Base-by-base conservation (phyloP, 2,329 filamentous ascomycete species). In the Xylaria sp. region DNA sequence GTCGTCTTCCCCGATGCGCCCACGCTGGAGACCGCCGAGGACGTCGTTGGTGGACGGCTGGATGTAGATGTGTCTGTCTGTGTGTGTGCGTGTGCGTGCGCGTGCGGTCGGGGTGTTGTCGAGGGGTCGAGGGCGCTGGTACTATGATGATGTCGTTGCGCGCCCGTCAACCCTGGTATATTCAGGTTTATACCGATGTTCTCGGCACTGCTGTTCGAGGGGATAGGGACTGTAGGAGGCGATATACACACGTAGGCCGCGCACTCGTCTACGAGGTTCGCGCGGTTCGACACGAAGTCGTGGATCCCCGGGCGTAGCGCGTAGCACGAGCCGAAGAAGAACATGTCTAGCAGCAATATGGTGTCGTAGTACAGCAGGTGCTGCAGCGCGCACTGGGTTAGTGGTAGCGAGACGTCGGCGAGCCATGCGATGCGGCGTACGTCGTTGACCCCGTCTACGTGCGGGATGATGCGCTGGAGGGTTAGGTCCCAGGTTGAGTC, bases 331-430 rank as follows among this genome's bases (percentile, higher is more conserved):
- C 90, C 87, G 79, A 98, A 99, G 79, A 96, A 94, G 84, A 98
- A 98, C 75, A 98, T 92, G 81, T 99, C 96, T 12, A 98, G 88
- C 62, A 98, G 87, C 29, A 97, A 86, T 42, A 97, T 88, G 75
- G 93, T 95, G 77, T 95, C 93, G 80, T 98, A 98, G 84, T 97
- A 97, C 29, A 98, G 86, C 10, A 99, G 86, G 79, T 98, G 95
- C 71, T 93, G 91, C 66, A 98, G 87, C 8, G 94, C 94, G 61
- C 93, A 91, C 76, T 93, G 92, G 65, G 94, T 93, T 27, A 99
- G 89, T 59, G 92, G 91, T 58, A 97, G 87, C 69, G 97, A 94
- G 10, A 96, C 93, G 76, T 97, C 93, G 54, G 95, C 93, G 27
- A 92, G 86, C 73, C 91, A 88, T 16, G 96, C 92, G 75, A 99